These are phyloP conservation scores for Alternaria sp. DNA, from an alignment of 2,329 filamentous ascomycete genomes.

Conservation along the genomic window DNA sequence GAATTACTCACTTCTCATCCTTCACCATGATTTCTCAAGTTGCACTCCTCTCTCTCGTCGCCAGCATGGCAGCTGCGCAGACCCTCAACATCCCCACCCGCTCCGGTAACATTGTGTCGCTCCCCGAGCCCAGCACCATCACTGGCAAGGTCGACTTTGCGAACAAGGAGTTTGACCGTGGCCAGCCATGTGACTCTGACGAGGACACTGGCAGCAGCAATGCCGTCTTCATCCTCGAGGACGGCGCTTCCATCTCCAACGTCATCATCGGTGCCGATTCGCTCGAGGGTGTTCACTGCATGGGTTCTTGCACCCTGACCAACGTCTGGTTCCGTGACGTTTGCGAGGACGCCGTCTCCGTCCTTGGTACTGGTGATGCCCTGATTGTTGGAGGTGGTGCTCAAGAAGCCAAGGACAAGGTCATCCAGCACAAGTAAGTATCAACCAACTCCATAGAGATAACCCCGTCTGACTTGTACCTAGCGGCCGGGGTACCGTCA, in stretches of 20 bases:
- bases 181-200: slow-evolving; percentile 31
- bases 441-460: slow-evolving; percentile 10
- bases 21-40: slow-evolving; percentile 31
- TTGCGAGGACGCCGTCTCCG: slow-evolving; percentile 47
- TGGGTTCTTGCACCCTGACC: slow-evolving; percentile 56
- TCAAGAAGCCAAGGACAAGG: slow-evolving; percentile 44
- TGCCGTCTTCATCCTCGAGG: slow-evolving; percentile 61
- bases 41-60: slow-evolving; percentile 32
- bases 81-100: slow-evolving; percentile 45
- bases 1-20: background rate
- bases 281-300: slow-evolving; percentile 61
- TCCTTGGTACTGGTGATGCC: slow-evolving; percentile 37
- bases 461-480: background rate
- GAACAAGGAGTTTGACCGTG: slow-evolving; percentile 36
- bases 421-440: slow-evolving; percentile 48
- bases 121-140: slow-evolving; percentile 36
- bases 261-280: slow-evolving; percentile 63
- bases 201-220: slow-evolving; percentile 38
- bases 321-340: slow-evolving; percentile 39
- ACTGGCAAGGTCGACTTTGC: slow-evolving; percentile 29
- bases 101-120: slow-evolving; percentile 36
- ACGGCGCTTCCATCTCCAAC: slow-evolving; percentile 60
- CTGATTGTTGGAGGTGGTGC: slow-evolving; percentile 50
- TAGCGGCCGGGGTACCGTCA: slow-evolving; percentile 10
- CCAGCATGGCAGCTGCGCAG: slow-evolving; percentile 39